A percentile compares a stretch with the other conserved stretches of the same genome.
Evolutionary conservation across 169 alveolate species (phyloP).

Genomic region (Babesia bovis): DNA sequence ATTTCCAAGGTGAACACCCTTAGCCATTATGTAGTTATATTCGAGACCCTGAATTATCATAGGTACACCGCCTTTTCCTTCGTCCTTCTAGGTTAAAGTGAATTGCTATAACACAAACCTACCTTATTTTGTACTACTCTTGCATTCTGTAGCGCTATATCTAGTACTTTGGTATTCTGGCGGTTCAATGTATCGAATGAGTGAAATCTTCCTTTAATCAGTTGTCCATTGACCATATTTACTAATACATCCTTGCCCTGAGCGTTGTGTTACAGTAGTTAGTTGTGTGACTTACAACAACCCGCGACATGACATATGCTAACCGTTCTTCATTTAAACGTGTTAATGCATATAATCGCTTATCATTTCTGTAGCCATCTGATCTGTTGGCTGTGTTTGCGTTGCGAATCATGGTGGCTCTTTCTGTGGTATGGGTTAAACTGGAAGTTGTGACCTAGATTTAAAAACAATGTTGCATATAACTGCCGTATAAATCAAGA

Average conservation of each 20-base stretch:
- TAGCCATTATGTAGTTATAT: slow-evolving; percentile 34
- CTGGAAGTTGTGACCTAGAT: too few relatives aligned
- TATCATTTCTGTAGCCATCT: slow-evolving; percentile 2
- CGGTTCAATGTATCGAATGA: slow-evolving; percentile 42
- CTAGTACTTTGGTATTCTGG: slow-evolving; percentile 19
- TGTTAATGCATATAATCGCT: slow-evolving; percentile 3
- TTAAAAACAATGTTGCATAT: too few relatives aligned
- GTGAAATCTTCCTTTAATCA: slow-evolving; percentile 40
- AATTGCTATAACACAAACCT: neutral
- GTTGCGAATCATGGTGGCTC: slow-evolving; percentile 10
- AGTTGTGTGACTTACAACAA: slow-evolving; percentile 23
- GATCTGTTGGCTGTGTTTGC: neutral
- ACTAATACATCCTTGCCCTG: slow-evolving; percentile 60
- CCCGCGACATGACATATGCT: slow-evolving; percentile 49
- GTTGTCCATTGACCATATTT: slow-evolving; percentile 28
- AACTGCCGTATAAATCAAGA: too few relatives aligned
- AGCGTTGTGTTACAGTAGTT: neutral
- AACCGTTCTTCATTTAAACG: slow-evolving; percentile 56
- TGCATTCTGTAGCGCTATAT: slow-evolving; percentile 44
- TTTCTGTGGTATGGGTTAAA: neutral
- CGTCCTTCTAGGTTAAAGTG: slow-evolving; percentile 1
- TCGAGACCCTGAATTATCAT: slow-evolving; percentile 39
- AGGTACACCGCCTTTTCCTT: slow-evolving; percentile 1
- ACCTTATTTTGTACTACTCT: slow-evolving; percentile 11
- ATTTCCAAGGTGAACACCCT: neutral